Percentiles rank a stretch among this genome's conserved stretches.
Evolutionary conservation across 257 asterid species (phyloP).

Genomic region (Rauvolfia tetraphylla): DNA sequence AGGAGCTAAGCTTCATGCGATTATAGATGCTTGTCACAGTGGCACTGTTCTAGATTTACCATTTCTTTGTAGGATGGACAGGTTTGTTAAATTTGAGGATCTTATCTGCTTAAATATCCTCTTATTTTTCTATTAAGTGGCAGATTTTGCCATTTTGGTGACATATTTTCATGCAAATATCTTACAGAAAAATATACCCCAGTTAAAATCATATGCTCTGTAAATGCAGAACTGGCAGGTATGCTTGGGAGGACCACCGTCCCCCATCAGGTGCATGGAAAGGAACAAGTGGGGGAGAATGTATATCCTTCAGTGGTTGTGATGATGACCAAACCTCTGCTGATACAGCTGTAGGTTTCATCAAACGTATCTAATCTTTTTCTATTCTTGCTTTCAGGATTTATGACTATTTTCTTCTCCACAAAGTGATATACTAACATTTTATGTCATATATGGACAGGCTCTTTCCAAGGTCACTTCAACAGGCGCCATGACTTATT

Average conservation of each 20-base stretch:
- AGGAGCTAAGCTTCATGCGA: constrained; percentile 90
- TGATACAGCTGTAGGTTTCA: constrained; percentile 62
- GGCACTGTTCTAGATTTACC: constrained; percentile 90
- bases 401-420: background rate
- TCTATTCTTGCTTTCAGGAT: background rate
- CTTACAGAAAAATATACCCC: background rate
- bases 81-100: constrained; percentile 34
- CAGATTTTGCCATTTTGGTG: constrained; percentile 7
- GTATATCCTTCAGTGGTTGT: constrained; percentile 91
- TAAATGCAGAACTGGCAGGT: constrained; percentile 61
- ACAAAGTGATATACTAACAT: background rate
- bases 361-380: background rate
- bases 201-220: background rate
- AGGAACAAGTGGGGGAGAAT: constrained; percentile 98
- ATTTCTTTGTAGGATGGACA: constrained; percentile 88
- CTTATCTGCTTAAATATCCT: too few relatives aligned
- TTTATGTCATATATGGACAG: constrained; percentile 33
- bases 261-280: constrained; percentile 88
- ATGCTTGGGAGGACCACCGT: constrained; percentile 93
- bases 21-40: constrained; percentile 94
- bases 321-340: constrained; percentile 91
- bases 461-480: constrained; percentile 83
- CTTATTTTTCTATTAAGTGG: background rate
- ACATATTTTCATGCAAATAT: background rate
- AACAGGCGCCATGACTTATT: constrained; percentile 95